Conservation (phyloP, 352 stramenopile species). For the Pythium graminicola region DNA sequence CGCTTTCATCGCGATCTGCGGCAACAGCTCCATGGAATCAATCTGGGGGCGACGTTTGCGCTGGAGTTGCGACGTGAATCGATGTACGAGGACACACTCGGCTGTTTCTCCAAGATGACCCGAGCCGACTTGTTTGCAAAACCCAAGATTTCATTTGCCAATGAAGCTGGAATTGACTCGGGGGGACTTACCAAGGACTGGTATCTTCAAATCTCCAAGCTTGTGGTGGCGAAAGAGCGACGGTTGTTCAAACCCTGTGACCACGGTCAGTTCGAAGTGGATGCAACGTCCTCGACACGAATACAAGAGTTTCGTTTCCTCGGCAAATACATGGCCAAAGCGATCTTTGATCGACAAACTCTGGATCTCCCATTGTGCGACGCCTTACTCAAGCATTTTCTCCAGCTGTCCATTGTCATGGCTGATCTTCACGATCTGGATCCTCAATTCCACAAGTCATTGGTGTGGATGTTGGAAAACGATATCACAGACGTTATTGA, state of each 20-base stretch:
- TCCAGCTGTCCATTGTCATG: constrained; percentile 37
- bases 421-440: constrained; percentile 71
- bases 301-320: constrained; percentile 55
- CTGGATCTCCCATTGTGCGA: constrained; percentile 76
- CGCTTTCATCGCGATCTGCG: constrained; percentile 75
- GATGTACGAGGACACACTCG: constrained; percentile 67
- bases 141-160: constrained; percentile 71
- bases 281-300: constrained; percentile 30
- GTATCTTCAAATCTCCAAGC: constrained; percentile 73
- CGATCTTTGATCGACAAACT: constrained; percentile 81
- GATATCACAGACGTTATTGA: constrained; percentile 70
- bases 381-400: constrained; percentile 61
- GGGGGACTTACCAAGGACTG: constrained; percentile 87
- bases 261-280: constrained; percentile 41
- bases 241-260: constrained; percentile 55
- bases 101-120: constrained; percentile 38
- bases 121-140: constrained; percentile 56
- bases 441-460: constrained; percentile 69
- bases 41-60: constrained; percentile 31
- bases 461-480: constrained; percentile 86
- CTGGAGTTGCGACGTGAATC: constrained; percentile 46
- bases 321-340: constrained; percentile 77
- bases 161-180: constrained; percentile 83
- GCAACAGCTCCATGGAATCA: constrained; percentile 26
- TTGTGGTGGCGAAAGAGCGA: constrained; percentile 27